A percentile compares a stretch with the other conserved stretches of the same genome.
phyloP scores from a whole-genome alignment of 2,329 filamentous ascomycete species.

The Emergomyces pasteurianus region DNA sequence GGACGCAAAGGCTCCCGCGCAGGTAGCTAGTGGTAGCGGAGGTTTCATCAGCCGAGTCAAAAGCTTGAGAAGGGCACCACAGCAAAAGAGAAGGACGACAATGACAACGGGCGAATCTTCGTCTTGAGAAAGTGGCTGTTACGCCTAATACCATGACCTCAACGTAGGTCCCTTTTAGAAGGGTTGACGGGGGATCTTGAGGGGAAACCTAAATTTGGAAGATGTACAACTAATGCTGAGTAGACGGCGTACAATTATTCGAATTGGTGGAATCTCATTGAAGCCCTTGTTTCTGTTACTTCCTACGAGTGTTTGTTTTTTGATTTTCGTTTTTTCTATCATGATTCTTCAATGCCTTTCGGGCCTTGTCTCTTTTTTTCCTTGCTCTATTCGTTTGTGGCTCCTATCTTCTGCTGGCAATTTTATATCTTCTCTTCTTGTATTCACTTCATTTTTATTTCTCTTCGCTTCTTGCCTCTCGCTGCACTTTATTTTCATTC shows the following conservation, averaged over 20 bases:
- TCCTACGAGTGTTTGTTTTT: background rate
- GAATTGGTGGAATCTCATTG: background rate
- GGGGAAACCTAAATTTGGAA: background rate
- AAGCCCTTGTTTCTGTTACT: background rate
- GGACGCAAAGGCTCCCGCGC: constrained; percentile 1
- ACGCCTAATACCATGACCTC: background rate
- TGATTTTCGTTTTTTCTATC: background rate
- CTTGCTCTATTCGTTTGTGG: background rate
- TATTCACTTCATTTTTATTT: background rate
- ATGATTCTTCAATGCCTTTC: background rate
- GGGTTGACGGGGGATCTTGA: background rate
- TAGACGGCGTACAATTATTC: background rate
- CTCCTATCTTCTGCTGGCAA: background rate
- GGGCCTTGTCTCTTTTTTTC: background rate
- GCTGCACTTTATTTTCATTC: background rate
- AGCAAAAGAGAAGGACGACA: constrained; percentile 6
- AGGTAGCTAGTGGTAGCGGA: constrained; percentile 4
- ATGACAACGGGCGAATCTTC: background rate
- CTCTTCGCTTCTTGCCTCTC: background rate
- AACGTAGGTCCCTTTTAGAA: background rate
- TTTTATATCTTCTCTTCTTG: background rate
- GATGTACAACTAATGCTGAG: background rate
- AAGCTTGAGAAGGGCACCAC: constrained; percentile 11
- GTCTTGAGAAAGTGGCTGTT: background rate
- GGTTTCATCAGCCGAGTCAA: constrained; percentile 13